Evolutionary conservation across 2,329 filamentous ascomycete genomes (phyloP), one percentile per base, ranked within the genome.

Genomic region (Aspergillus flavus): DNA sequence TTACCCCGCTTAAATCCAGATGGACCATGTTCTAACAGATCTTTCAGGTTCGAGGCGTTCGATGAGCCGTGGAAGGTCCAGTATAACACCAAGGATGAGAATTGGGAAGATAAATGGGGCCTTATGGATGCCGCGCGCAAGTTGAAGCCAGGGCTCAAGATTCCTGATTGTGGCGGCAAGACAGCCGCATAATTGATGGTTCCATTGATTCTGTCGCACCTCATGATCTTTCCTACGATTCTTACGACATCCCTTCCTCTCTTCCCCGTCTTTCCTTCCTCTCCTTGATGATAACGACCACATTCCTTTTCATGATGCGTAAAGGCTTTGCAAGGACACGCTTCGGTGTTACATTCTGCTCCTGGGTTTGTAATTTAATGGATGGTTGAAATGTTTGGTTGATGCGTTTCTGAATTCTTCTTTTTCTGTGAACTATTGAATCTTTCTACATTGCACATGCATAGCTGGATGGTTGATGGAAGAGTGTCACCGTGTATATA

Each of bases 31-130:
- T 16, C 67, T 75, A 66, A 74, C 64, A 50, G 39, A 32, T 26
- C 14, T 34, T 61, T 64, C 50, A 87, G 87, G 87, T 97, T 98
- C 76, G 92, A 94, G 75, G 93, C 93, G 11, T 98, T 97, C 75
- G 94, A 98, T 75, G 94, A 98, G 83, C 93, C 93, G 2, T 98
- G 94, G 94, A 97, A 98, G 81, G 82, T 90, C 61, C 73, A 78
- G 21, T 97, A 89, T 80, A 90, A 97, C 76, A 82, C 82, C 6
- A 78, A 79, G 62, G 70, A 84, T 46, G 83, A 94, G 80, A 84
- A 91, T 58, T 97, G 94, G 94, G 94, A 98, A 81, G 92, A 96
- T 75, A 91, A 97, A 76, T 97, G 94, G 94, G 94, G 95, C 11
- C 80, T 98, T 16, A 89, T 98, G 87, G 92, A 96, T 71, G 86